Evolutionary conservation across 768 basidiomycete genomes (phyloP).

Genomic region (Collybiopsis confluens): DNA sequence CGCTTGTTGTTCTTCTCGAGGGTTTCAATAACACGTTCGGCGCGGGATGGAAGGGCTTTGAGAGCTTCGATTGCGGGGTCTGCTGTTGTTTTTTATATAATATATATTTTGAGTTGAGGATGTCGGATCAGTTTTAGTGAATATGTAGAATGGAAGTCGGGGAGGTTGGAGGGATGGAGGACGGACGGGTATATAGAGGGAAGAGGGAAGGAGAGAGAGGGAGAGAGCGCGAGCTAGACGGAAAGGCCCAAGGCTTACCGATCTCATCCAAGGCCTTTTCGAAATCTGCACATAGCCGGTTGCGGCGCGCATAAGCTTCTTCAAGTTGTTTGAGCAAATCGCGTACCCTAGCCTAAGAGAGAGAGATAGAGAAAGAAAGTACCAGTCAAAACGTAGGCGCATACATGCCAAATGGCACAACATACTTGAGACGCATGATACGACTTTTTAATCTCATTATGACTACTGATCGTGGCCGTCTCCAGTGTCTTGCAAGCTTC

Average conservation of each 20-base stretch:
- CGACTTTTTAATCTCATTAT: constrained; percentile 35
- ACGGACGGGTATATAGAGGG: no score
- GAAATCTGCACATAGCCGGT: constrained; percentile 47
- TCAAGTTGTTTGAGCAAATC: constrained; percentile 41
- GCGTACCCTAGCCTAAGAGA: constrained; percentile 36
- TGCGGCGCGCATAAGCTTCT: constrained; percentile 43
- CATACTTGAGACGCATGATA: constrained; percentile 42
- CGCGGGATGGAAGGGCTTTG: constrained; percentile 42
- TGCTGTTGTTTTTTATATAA: no score
- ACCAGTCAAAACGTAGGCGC: background rate
- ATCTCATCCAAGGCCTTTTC: constrained; percentile 39
- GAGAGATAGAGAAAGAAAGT: constrained; percentile 2
- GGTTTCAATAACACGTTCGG: constrained; percentile 46
- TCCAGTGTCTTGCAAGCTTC: constrained; percentile 53
- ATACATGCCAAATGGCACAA: constrained; percentile 2
- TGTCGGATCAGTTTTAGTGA: no score
- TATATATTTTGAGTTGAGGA: no score
- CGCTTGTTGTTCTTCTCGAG: constrained; percentile 53
- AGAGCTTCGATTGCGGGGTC: constrained; percentile 36
- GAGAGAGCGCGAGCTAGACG: no score
- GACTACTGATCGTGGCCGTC: constrained; percentile 34
- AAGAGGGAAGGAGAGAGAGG: no score
- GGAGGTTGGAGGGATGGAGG: no score
- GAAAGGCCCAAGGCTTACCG: constrained; percentile 34
- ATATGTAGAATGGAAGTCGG: no score